Base-by-base conservation (phyloP, 495 filamentous ascomycete genomes). In the Pyrenula aspistea region DNA sequence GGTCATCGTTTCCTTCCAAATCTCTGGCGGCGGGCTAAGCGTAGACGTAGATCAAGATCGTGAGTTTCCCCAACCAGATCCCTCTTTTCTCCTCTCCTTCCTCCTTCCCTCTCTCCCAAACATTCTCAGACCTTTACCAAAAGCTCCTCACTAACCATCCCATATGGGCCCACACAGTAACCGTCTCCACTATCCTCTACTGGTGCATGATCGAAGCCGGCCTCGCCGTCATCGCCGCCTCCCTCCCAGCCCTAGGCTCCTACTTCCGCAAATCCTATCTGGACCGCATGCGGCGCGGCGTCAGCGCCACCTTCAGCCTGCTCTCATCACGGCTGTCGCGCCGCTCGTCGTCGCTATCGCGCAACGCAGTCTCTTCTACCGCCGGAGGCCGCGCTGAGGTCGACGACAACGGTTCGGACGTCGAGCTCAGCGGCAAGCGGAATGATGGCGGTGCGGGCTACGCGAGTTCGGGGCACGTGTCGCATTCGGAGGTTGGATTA, bases 181-280 rank as follows among this genome's bases (percentile, higher is more conserved):
- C 24, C 15, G 8, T 59, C 12, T 56, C 56, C 8, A 24, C 54
- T 0, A 23, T 55, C 53, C 24, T 62, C 2, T 62, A 60, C 25
- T 66, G 62, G 62, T 57, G 55, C 24, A 65, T 63, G 47, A 36
- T 66, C 11, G 64, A 65, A 48, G 36, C 57, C 25, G 60, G 64
- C n/a, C 23, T 61, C 3, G 55, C 60, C 12, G 55, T 65, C 19
- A 56, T 66, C 24, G 58, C 62, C 2, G 60, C 57, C 2, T 62
- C 60, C 51, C 56, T 66, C 24, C 64, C 64, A 36, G 51, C 57
- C 12, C 53, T 62, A 25, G 55, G 59, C 51, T 55, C 56, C 23
- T 23, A 57, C 62, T 53, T 63, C 42, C 31, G 51, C 55, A 25
- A 55, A 21, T 15, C 55, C 53, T 63, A 56, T 10, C 25, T 63